Percentiles rank a stretch among this genome's conserved stretches.
phyloP scores from a whole-genome alignment of 2,329 filamentous ascomycete genomes.

The Aureobasidium lini region DNA sequence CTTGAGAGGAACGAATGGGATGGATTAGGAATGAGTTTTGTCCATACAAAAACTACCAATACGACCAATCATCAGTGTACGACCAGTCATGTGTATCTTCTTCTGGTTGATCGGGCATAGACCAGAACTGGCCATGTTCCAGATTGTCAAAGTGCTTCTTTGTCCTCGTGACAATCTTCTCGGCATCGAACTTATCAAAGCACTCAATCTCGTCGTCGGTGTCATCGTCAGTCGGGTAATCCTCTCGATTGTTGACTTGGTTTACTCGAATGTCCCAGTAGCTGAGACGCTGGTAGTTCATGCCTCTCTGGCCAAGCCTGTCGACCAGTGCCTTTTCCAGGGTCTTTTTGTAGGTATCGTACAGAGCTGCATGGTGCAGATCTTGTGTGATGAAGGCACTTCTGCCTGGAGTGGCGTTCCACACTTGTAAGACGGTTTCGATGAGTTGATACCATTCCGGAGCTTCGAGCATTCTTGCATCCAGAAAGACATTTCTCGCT shows the following conservation, averaged over 20 bases:
- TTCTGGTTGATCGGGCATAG: no score
- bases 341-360: not conserved
- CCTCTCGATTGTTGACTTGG: not conserved
- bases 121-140: not conserved
- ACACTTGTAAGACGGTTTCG: not conserved
- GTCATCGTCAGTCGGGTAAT: not conserved
- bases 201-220: not conserved
- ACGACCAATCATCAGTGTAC: no score
- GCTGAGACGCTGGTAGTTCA: not conserved
- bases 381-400: not conserved
- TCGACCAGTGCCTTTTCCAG: not conserved
- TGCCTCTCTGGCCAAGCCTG: not conserved
- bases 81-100: no score
- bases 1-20: no score
- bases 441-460: not conserved
- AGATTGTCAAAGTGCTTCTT: not conserved
- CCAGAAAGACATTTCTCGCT: not conserved
- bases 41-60: no score
- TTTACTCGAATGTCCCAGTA: not conserved
- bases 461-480: not conserved
- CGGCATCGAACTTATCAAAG: not conserved
- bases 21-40: no score
- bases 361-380: not conserved
- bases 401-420: not conserved
- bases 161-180: not conserved